Evolutionary conservation across 1,284 basidiomycete species (phyloP).

Genomic region (Marasmius fiardii): DNA sequence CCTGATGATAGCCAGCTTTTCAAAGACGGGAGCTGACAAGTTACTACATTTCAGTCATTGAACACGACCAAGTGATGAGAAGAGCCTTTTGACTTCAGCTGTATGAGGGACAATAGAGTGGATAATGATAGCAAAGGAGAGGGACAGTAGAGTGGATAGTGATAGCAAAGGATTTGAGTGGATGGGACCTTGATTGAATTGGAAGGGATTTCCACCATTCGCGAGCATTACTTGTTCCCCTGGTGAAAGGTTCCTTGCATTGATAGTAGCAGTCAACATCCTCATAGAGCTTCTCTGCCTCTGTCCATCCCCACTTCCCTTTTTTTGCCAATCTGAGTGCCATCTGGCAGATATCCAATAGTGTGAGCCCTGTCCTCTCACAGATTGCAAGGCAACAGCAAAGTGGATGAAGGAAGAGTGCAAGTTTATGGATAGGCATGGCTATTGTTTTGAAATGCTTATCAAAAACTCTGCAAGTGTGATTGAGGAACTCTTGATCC

Average conservation of each 20-base stretch:
- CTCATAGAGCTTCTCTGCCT: background rate
- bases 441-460: slow-evolving; percentile 23
- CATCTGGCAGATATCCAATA: slow-evolving; percentile 8
- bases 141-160: slow-evolving; percentile 9
- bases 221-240: background rate
- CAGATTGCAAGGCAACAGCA: slow-evolving; percentile 25
- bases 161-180: slow-evolving; percentile 7
- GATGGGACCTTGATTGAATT: background rate
- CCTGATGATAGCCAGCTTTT: background rate
- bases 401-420: slow-evolving; percentile 27
- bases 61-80: slow-evolving; percentile 14
- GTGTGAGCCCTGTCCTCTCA: slow-evolving; percentile 6
- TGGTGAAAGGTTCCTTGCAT: background rate
- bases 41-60: slow-evolving; percentile 8
- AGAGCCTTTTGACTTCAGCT: slow-evolving; percentile 15
- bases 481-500: slow-evolving; percentile 19
- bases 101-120: slow-evolving; percentile 13
- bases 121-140: slow-evolving; percentile 7
- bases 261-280: background rate
- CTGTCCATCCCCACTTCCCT: background rate
- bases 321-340: too few species aligned
- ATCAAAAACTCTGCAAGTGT: slow-evolving; percentile 20
- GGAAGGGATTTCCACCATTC: background rate
- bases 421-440: slow-evolving; percentile 24
- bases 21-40: background rate